Evolutionary conservation across 208 protist genomes (phyloP).

Genomic region (Phytomonas sp.): DNA sequence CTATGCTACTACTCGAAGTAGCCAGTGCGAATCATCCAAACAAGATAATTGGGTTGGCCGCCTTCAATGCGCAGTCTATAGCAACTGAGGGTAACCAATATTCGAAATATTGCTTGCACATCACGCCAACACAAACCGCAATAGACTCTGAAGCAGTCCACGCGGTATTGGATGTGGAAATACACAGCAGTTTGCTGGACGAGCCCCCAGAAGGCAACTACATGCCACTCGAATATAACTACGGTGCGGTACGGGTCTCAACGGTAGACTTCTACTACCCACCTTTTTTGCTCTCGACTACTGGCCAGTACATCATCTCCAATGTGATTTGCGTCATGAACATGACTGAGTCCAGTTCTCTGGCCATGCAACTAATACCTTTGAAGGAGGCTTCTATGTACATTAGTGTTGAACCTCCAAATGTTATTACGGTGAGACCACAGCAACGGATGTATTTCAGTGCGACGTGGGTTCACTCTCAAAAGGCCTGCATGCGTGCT

Average conservation of each 20-base stretch:
- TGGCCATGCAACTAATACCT: conserved; percentile 81
- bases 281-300: conserved; percentile 58
- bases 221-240: conserved; percentile 78
- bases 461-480: conserved; percentile 56
- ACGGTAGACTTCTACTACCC: conserved; percentile 82
- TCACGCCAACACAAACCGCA: conserved; percentile 54
- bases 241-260: conserved; percentile 74
- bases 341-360: conserved; percentile 72
- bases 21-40: conserved; percentile 25
- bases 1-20: conserved; percentile 73
- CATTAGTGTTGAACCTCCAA: conserved; percentile 52
- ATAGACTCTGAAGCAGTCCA: conserved; percentile 72
- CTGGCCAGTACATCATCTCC: conserved; percentile 75
- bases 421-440: conserved; percentile 78
- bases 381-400: conserved; percentile 41
- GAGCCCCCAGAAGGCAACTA: conserved; percentile 49
- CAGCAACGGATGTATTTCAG: conserved; percentile 85
- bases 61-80: conserved; percentile 67
- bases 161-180: conserved; percentile 60
- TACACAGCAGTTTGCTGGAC: conserved; percentile 56
- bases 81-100: conserved; percentile 56
- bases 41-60: conserved; percentile 47
- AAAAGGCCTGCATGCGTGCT: conserved; percentile 48
- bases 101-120: conserved; percentile 67
- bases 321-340: conserved; percentile 86